Evolutionary conservation across 441 rosid species (phyloP).

Genomic region (Syzygium syzygioides): DNA sequence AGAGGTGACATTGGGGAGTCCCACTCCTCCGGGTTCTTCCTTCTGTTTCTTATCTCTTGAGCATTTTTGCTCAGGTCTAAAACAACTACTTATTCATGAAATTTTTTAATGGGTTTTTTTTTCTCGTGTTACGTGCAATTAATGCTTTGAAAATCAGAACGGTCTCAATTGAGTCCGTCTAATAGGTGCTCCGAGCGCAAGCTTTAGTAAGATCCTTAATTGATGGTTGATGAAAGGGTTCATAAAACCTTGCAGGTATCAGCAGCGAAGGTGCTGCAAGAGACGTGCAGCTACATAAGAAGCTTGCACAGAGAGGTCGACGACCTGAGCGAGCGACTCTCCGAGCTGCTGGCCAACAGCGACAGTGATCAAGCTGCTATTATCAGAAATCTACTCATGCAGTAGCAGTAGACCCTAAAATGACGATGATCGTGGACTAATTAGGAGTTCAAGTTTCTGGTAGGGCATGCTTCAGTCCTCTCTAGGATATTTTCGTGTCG

Average conservation of each 20-base stretch:
- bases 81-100: neutral
- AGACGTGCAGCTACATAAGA: slow-evolving; percentile 84
- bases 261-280: slow-evolving; percentile 68
- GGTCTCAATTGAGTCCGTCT: neutral
- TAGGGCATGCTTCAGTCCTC: neutral
- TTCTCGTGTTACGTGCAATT: neutral
- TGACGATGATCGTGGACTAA: neutral
- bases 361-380: slow-evolving; percentile 80
- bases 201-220: neutral
- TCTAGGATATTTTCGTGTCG: neutral
- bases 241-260: slow-evolving; percentile 38
- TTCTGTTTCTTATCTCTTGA: too few relatives aligned
- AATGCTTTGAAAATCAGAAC: neutral
- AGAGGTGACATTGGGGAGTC: too few relatives aligned
- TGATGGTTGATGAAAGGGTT: neutral
- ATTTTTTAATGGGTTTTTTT: neutral
- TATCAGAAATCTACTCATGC: slow-evolving; percentile 56
- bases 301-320: slow-evolving; percentile 80
- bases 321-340: slow-evolving; percentile 74
- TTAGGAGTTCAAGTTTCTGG: neutral
- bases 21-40: too few relatives aligned
- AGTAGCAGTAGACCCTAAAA: slow-evolving; percentile 11
- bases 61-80: too few relatives aligned
- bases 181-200: neutral
- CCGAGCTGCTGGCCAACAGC: slow-evolving; percentile 64